Conservation (phyloP, 2,329 filamentous ascomycete species). For the Calonectria naviculata region DNA sequence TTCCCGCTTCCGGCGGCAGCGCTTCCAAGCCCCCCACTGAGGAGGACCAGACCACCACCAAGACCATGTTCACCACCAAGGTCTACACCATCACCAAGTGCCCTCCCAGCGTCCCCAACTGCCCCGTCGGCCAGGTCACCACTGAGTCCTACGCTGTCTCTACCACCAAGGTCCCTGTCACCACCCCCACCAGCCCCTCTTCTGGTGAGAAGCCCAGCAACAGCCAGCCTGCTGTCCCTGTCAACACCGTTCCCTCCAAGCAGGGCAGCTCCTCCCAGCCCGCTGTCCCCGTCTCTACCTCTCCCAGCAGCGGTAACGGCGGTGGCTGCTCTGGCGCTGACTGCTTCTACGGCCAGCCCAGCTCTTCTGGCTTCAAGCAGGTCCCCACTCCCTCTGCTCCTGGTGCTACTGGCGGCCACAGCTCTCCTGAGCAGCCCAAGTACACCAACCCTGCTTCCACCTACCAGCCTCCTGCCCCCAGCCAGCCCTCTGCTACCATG, state of each 20-base stretch:
- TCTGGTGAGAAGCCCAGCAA: slow-evolving; percentile 42
- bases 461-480: not conserved
- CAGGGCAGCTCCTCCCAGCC: not conserved
- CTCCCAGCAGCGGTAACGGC: not conserved
- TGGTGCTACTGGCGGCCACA: not conserved
- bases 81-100: slow-evolving; percentile 39
- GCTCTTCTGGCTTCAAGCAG: slow-evolving; percentile 17
- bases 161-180: slow-evolving; percentile 46
- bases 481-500: not conserved
- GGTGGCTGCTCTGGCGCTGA: not conserved
- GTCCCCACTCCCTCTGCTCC: slow-evolving; percentile 8
- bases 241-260: slow-evolving; percentile 22
- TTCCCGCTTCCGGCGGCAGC: slow-evolving; percentile 36
- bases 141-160: slow-evolving; percentile 45
- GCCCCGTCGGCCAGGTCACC: slow-evolving; percentile 41
- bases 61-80: slow-evolving; percentile 39
- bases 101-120: slow-evolving; percentile 30
- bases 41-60: slow-evolving; percentile 24
- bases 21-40: slow-evolving; percentile 12
- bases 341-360: not conserved
- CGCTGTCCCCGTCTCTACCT: slow-evolving; percentile 2
- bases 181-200: slow-evolving; percentile 42
- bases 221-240: slow-evolving; percentile 48
- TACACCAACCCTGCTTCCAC: slow-evolving; percentile 18
- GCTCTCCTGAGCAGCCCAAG: slow-evolving; percentile 12